Evolutionary conservation across 2,329 filamentous ascomycete genomes (phyloP), one percentile per base, ranked within the genome.

Genomic region (Chaetomium sp.): DNA sequence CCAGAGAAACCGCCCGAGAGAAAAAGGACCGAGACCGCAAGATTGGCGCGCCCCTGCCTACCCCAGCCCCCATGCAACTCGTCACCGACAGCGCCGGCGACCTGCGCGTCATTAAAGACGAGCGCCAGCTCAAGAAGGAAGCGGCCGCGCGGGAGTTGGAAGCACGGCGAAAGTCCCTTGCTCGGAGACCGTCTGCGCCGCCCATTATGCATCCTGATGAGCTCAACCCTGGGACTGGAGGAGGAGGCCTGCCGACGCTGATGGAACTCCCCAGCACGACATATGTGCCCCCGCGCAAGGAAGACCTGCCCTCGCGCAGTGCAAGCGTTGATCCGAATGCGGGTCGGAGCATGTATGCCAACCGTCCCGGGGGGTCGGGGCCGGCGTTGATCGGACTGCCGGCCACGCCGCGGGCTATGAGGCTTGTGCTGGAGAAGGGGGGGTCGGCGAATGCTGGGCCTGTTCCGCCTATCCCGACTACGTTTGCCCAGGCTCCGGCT

Each of bases 371-470:
- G 19, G 19, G 19, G 19, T 27, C 19, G 19, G 19, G 70, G 1
- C 75, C 79, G 1, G 78, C 37, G 14, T 6, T 81, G 5, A 79
- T 92, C 51, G 91, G 91, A 0, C 79, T 96, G n/a, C 91, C 92
- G 11, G 89, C 91, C 2, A 96, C 91, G 0, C 91, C 92, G 35
- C 86, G 89, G 72, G 91, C 91, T 1, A 95, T 96, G 91, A 83
- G 88, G 19, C 84, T 95, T 1, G 84, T 89, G 44, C 84, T 92
- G 62, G 80, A 82, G 61, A 71, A 77, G 2, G 79, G 85, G 56
- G 74, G 77, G 43, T 74, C 72, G 35, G 65, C 64, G 55, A 73
- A 78, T 61, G 55, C 68, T 56, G 46, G 83, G 35, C 83, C 85
- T n/a, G 73, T 82, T 4, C 80, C 81, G 14, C 70, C 73, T 0